Conservation (phyloP, 164 flowering plant genomes). For the Sextonia rubra region DNA sequence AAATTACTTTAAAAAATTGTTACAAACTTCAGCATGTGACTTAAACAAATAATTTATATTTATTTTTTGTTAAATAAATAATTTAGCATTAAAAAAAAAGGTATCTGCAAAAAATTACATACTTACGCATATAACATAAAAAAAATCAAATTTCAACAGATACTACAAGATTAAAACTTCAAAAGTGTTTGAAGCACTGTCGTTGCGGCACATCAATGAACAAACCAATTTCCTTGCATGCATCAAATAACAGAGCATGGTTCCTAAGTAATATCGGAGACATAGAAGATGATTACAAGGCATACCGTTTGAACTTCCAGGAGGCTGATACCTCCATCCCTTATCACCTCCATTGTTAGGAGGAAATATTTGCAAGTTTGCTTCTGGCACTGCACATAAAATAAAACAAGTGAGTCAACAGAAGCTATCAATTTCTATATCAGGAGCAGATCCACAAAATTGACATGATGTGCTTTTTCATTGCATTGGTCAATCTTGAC, state of each 20-base stretch:
- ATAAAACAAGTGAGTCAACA: neutral
- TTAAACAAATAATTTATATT: too few relatives aligned
- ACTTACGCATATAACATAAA: neutral
- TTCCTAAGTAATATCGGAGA: neutral
- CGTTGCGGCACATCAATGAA: neutral
- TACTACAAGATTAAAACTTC: neutral
- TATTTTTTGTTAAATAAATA: too few relatives aligned
- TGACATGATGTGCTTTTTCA: neutral
- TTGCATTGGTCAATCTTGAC: neutral
- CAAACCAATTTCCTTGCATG: neutral
- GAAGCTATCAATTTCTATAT: neutral
- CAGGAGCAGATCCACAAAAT: neutral
- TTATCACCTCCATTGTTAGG: constrained; percentile 51
- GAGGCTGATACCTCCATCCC: constrained; percentile 58
- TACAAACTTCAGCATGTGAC: too few relatives aligned
- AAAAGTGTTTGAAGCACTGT: neutral
- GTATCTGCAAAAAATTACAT: too few relatives aligned
- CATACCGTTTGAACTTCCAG: constrained; percentile 63
- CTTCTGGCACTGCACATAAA: constrained; percentile 55
- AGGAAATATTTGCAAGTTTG: constrained; percentile 75
- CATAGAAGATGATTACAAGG: neutral
- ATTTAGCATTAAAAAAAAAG: too few relatives aligned
- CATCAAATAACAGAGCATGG: neutral
- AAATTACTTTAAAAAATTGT: too few relatives aligned
- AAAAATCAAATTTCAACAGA: neutral